Percentiles rank a stretch among this genome's conserved stretches.
phyloP scores from a whole-genome alignment of 345 rosid genomes.

The Raphanus sativus region DNA sequence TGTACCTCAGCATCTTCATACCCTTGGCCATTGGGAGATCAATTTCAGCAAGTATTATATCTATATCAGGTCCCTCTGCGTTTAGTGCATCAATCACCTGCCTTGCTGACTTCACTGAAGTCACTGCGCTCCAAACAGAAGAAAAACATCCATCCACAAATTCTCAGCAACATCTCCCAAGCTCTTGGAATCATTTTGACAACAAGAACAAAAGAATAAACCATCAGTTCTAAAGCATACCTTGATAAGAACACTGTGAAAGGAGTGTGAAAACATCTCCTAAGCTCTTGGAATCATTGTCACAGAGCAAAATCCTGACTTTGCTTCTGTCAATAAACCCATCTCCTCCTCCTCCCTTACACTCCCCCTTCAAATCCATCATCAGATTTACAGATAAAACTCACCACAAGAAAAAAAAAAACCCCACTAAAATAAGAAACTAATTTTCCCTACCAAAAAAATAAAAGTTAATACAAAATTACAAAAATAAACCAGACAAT shows the following conservation, averaged over 20 bases:
- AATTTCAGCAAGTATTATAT: conserved; percentile 91
- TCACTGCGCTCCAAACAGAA: conserved; percentile 56
- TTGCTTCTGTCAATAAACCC: conserved; percentile 93
- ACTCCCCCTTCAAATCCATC: conserved; percentile 61
- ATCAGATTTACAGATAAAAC: conserved; percentile 39
- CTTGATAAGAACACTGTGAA: conserved; percentile 88
- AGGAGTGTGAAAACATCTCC: conserved; percentile 80
- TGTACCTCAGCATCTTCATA: conserved; percentile 92
- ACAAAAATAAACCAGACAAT: neutral
- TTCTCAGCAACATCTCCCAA: no score
- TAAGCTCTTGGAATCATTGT: conserved; percentile 70
- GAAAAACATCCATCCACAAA: neutral
- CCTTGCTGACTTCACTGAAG: conserved; percentile 84
- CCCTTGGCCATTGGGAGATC: conserved; percentile 96
- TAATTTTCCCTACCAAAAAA: conserved; percentile 6
- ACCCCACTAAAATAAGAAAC: neutral
- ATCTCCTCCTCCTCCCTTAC: conserved; percentile 68
- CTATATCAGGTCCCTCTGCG: conserved; percentile 95
- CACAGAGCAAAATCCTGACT: conserved; percentile 96
- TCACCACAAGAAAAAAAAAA: conserved; percentile 13
- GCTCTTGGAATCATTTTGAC: no score
- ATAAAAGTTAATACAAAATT: neutral
- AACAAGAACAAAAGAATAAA: no score
- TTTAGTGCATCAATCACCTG: conserved; percentile 94
- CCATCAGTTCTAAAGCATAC: conserved; percentile 46